Base-by-base conservation (phyloP, 768 basidiomycete species). In the Amanita rimosa region DNA sequence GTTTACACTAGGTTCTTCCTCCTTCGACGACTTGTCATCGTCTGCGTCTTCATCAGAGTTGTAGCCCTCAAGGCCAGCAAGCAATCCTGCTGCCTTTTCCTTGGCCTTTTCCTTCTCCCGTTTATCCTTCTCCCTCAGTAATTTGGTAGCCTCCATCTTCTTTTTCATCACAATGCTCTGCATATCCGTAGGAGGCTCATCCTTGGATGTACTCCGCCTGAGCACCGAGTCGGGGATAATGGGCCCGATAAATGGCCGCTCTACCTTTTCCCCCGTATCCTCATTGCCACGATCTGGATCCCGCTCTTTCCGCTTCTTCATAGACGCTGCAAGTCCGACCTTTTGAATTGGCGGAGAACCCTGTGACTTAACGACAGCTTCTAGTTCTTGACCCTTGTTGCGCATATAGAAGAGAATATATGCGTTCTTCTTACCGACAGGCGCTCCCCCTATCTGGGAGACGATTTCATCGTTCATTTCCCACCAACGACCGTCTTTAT, bases 381-480 rank as follows among this genome's bases (percentile, higher is more conserved):
- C 78, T 41, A 89, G 67, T 4, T 72, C 75, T 57, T 88, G 82
- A 6, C 88, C 89, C 62, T 79, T 84, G 49, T 83, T 81, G 44
- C 81, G 79, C 38, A 91, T 75, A 63, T 98, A 99, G 67, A 95
- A 93, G 49, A 99, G 70, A 53, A 98, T 78, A 56, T 99, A 99
- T 51, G 96, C 96, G 58, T 77, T 88, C 65, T 79, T 83, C 67
- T 81, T 76, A 49, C 67, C 64, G 24, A 81, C 65, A 1, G 88
- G 83, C 4, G 74, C 55, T 13, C 62, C 53, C 14, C 55, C 60
- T 11, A 64, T 58, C 3, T 65, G 58, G 8, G 73, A 66, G 19
- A 93, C 85, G 40, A 69, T 69, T 24, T 93, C 90, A 60, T 99
- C 96, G 66, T 99, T 95, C 83, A 94, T 94, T 67, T 91, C 83